Evolutionary conservation across 2,329 filamentous ascomycete species (phyloP).

Genomic region (Pezicula neosporulosa): DNA sequence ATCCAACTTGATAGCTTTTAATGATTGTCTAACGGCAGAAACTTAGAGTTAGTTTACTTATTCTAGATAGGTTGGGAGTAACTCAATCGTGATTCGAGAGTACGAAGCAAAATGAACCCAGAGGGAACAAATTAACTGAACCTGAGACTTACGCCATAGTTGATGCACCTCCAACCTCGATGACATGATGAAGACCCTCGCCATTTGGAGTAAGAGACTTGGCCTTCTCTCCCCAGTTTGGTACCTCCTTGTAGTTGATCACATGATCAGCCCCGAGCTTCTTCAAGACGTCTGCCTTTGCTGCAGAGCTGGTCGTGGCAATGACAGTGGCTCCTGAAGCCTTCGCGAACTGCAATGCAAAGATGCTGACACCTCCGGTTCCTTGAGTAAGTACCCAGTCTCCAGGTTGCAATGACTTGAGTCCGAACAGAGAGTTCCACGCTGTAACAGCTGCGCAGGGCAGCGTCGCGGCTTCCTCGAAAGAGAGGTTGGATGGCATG

Average conservation of each 20-base stretch:
- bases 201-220: conserved; percentile 32
- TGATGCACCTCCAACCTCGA: conserved; percentile 38
- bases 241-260: conserved; percentile 38
- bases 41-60: too few relatives aligned
- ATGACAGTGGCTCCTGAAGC: conserved; percentile 38
- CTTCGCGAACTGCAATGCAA: conserved; percentile 37
- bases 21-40: conserved; percentile 25
- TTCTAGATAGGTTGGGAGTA: too few relatives aligned
- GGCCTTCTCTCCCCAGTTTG: conserved; percentile 37
- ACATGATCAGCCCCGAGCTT: conserved; percentile 38
- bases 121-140: too few relatives aligned
- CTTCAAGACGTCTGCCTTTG: conserved; percentile 33
- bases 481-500: conserved; percentile 47
- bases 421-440: conserved; percentile 56
- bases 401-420: conserved; percentile 29
- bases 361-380: conserved; percentile 38
- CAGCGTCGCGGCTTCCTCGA: conserved; percentile 45
- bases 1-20: conserved; percentile 36
- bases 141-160: conserved; percentile 26
- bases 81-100: too few relatives aligned
- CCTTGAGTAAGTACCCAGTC: conserved; percentile 38
- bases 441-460: conserved; percentile 50
- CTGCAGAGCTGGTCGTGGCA: conserved; percentile 35
- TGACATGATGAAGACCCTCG: conserved; percentile 37
- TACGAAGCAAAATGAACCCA: too few relatives aligned